Base-by-base conservation (phyloP, 805 yeast species). In the Myxozyma neglecta region DNA sequence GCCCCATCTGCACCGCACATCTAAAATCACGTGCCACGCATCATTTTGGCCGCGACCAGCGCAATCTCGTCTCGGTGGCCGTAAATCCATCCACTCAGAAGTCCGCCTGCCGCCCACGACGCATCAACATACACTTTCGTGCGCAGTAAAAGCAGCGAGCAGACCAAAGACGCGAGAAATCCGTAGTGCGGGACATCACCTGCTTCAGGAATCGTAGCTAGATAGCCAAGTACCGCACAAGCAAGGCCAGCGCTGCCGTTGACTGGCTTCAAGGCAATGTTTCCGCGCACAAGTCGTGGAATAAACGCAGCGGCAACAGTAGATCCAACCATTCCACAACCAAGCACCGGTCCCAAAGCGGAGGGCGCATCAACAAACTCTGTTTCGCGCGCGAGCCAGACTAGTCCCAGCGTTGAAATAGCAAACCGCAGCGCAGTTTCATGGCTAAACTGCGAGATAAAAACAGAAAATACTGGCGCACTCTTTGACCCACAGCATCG, bases 101-200 rank as follows among this genome's bases (percentile, higher is more conserved):
- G 29, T 24, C 29, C 29, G 29, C 29, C 29, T 24, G 29, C 29
- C 13, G 56, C 53, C 8, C 53, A 20, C 14, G 56, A 47, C 20
- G 37, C 46, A 29, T 57, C 51, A 7, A 32, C n/a, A n/a, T 36
- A n/a, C 54, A 47, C 46, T 24, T 59, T 51, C 36, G 53, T 56
- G 6, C 53, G 52, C 11, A 57, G n/a, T 20, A 53, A 49, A 3
- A 61, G 52, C 32, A 58, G 44, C 11, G 51, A 53, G 11, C 59
- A 49, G 32, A 47, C 52, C 3, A 32, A 37, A 34, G 55, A 7
- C 4, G 47, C 46, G 57, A 53, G 59, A 20, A 45, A 49, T 1
- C 45, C 37, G 53, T 54, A 58, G 3, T 60, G 59, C 14, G 64
- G 61, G 18, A 63, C 59, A 36, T 63, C 66, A 11, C 66, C 66